Evolutionary conservation across 257 asterid genomes (phyloP), one percentile per base, ranked within the genome.

Genomic region (Salvia hispanica): DNA sequence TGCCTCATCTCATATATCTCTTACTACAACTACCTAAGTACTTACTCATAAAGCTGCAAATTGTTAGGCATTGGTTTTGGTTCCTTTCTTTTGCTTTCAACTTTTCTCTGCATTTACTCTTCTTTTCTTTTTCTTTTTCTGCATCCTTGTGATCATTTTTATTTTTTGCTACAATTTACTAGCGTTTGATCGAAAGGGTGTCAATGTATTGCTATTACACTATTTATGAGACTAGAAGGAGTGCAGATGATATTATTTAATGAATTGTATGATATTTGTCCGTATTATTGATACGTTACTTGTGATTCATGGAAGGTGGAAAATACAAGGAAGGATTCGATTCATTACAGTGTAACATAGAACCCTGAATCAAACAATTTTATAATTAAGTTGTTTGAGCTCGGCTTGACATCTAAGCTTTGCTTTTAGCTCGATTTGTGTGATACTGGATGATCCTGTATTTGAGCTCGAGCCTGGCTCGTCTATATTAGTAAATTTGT

Each of bases 1-100:
- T 68, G 11, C 57, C 39, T 21, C 64, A 60, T 64, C 48, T 59
- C 48, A 48, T 62, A 62, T 57, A 55, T 68, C 81, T 72, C 79
- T 67, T 58, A 72, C 74, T 71, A 67, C 64, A 81, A 77, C 76
- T 70, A 66, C 69, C 4, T 64, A 13, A 69, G 6, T 64, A 7
- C 62, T 57, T 63, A 25, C 31, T 25, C 31, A 25, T 73, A 71
- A 69, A 55, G 67, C 71, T 50, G 77, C 56, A 31, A 53, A 58
- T 15, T 34, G 4, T 28, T 42, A 15, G 21, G 71, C 53, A 50
- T 62, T 75, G 71, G 70, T 78, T 76, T 78, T 73, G 80, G 75
- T 64, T 48, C 62, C 75, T 54, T 59, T 55, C 56, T 33, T 67
- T 39, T n/a, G 40, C 54, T 67, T 64, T 39, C 71, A 28, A 40